These are phyloP conservation scores for Populus alba DNA, from an alignment of 345 rosid species.

Conservation along the genomic window DNA sequence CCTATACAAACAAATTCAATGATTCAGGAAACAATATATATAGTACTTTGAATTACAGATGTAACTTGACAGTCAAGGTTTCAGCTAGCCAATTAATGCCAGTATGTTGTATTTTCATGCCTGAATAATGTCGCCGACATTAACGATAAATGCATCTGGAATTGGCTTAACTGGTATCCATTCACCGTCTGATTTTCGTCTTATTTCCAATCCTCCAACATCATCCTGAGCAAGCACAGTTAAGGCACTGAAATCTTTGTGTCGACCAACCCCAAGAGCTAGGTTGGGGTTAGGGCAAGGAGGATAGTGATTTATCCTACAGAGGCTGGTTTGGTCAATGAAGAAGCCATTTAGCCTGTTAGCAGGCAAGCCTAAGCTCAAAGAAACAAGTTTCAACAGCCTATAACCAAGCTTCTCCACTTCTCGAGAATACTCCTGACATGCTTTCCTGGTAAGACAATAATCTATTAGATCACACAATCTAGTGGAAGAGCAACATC, in stretches of 20 bases:
- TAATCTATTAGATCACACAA: neutral
- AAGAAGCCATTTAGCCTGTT: constrained; percentile 28
- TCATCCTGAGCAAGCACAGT: constrained; percentile 38
- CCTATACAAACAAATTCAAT: too few relatives aligned
- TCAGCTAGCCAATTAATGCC: too few relatives aligned
- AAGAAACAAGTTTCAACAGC: constrained; percentile 34
- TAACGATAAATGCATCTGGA: constrained; percentile 29
- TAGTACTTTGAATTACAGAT: too few relatives aligned
- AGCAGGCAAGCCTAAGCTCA: constrained; percentile 34
- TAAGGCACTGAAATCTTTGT: constrained; percentile 28
- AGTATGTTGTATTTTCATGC: neutral
- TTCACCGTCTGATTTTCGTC: constrained; percentile 36
- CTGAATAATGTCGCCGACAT: constrained; percentile 36
- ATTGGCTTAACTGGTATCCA: constrained; percentile 36
- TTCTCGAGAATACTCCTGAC: constrained; percentile 29
- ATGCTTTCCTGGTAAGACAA: neutral
- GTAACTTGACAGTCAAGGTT: too few relatives aligned
- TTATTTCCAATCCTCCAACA: constrained; percentile 39
- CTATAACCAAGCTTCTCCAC: constrained; percentile 21
- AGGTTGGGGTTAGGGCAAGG: constrained; percentile 38
- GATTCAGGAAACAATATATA: too few relatives aligned
- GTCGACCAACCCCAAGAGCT: constrained; percentile 35
- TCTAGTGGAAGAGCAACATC: neutral
- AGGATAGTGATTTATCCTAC: constrained; percentile 36
- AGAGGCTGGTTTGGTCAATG: constrained; percentile 25